These are phyloP conservation scores for Colletotrichum falcatum DNA, from an alignment of 2,329 filamentous ascomycete species.

Conservation along the genomic window DNA sequence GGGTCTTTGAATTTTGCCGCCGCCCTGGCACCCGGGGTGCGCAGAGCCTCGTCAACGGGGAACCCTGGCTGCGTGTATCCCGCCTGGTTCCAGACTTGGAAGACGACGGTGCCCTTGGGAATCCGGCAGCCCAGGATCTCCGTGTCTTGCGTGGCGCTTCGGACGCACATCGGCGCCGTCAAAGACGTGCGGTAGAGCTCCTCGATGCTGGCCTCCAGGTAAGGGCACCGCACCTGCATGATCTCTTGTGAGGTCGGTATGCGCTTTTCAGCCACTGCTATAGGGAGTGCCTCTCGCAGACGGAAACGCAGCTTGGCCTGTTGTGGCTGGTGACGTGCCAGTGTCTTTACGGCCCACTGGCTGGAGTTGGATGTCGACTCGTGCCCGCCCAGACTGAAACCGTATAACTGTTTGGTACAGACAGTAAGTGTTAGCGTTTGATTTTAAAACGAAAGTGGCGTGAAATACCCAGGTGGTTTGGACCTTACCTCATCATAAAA, in stretches of 20 bases:
- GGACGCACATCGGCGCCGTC: slow-evolving; percentile 44
- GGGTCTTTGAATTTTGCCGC: slow-evolving; percentile 42
- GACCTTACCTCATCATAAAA: slow-evolving; percentile 51
- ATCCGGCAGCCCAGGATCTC: slow-evolving; percentile 45
- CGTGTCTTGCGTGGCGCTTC: slow-evolving; percentile 45
- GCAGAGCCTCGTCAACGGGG: slow-evolving; percentile 45
- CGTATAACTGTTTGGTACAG: slow-evolving; percentile 43
- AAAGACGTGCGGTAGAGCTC: slow-evolving; percentile 47
- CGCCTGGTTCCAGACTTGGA: slow-evolving; percentile 38
- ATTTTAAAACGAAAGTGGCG: too few relatives aligned
- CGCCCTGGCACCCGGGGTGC: slow-evolving; percentile 40
- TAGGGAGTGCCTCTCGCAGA: slow-evolving; percentile 39
- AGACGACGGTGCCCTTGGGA: slow-evolving; percentile 46
- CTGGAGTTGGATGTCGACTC: slow-evolving; percentile 46
- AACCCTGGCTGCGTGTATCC: slow-evolving; percentile 47
- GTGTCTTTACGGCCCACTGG: slow-evolving; percentile 44
- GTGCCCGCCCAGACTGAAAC: slow-evolving; percentile 47
- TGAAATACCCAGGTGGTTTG: too few relatives aligned
- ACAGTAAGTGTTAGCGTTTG: neutral
- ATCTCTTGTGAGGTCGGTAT: slow-evolving; percentile 44
- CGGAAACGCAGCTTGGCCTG: slow-evolving; percentile 47
- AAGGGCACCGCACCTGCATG: slow-evolving; percentile 42
- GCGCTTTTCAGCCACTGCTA: slow-evolving; percentile 42
- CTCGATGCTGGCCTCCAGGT: slow-evolving; percentile 48
- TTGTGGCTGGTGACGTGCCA: slow-evolving; percentile 39